phyloP scores from a whole-genome alignment of 495 filamentous ascomycete genomes.

The Massariosphaeria phaeospora region DNA sequence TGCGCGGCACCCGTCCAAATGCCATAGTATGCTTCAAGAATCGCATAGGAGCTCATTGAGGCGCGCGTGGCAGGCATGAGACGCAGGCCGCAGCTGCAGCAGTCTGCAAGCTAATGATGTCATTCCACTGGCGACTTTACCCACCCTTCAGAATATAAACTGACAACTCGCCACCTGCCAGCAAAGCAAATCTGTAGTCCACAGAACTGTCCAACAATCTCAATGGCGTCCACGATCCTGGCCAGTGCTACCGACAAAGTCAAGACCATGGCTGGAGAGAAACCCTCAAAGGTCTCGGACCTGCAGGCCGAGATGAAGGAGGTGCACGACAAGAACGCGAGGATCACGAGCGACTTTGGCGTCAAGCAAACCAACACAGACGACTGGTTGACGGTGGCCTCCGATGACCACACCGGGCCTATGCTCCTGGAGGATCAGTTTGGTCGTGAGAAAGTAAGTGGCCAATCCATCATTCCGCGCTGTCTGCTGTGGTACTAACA shows the following conservation, averaged over 20 bases:
- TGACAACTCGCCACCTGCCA: no score
- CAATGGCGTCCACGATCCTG: constrained; percentile 20
- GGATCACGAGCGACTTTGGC: constrained; percentile 73
- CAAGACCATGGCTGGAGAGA: constrained; percentile 5
- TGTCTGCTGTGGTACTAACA: background rate
- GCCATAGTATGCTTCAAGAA: no score
- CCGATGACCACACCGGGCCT: constrained; percentile 60
- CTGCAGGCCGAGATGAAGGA: constrained; percentile 35
- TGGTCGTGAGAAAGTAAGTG: constrained; percentile 65
- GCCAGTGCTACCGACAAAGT: constrained; percentile 11
- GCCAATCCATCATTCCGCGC: background rate
- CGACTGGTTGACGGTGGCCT: constrained; percentile 68
- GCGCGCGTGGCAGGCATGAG: no score
- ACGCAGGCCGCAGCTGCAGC: no score
- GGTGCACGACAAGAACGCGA: constrained; percentile 37
- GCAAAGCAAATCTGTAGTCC: background rate
- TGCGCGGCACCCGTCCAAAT: no score
- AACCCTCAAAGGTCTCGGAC: constrained; percentile 31
- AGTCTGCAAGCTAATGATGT: no score
- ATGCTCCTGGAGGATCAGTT: constrained; percentile 77
- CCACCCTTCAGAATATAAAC: no score
- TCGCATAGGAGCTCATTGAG: no score
- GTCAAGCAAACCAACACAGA: constrained; percentile 69
- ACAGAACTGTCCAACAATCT: background rate
- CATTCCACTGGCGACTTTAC: no score